phyloP scores from a whole-genome alignment of 257 asterid species.

The Nicotiana paniculata region DNA sequence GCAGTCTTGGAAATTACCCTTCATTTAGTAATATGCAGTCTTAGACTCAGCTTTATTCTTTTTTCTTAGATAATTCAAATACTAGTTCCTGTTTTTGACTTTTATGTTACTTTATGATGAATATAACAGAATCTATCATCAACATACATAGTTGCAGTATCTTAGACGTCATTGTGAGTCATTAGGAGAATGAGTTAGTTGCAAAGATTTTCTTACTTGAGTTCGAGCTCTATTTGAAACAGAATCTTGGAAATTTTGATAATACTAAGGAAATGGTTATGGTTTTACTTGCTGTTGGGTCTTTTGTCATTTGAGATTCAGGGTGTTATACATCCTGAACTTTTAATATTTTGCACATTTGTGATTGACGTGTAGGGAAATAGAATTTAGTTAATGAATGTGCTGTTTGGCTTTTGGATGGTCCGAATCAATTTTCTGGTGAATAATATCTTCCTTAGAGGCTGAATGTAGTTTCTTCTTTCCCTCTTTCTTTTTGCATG shows the following conservation, averaged over 20 bases:
- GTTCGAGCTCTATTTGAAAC: not conserved
- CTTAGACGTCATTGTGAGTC: not conserved
- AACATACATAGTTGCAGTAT: not conserved
- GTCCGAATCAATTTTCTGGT: not conserved
- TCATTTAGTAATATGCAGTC: not conserved
- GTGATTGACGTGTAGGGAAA: not conserved
- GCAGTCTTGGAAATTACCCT: not conserved
- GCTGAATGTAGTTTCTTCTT: not conserved
- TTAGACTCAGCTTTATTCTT: not conserved
- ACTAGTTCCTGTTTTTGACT: not conserved
- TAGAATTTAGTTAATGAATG: not conserved
- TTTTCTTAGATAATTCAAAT: not conserved
- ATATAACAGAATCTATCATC: not conserved
- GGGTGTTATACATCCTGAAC: not conserved
- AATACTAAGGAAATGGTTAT: not conserved
- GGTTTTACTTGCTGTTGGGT: not conserved
- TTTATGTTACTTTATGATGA: not conserved
- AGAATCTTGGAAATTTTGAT: not conserved
- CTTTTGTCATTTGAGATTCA: not conserved
- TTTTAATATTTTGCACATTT: not conserved
- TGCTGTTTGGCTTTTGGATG: conserved; percentile 1
- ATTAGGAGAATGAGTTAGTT: not conserved
- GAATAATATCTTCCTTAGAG: not conserved
- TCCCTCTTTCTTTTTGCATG: conserved; percentile 23
- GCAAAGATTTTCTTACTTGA: not conserved